Conservation (phyloP, 441 rosid species). For the Corymbia calophylla region DNA sequence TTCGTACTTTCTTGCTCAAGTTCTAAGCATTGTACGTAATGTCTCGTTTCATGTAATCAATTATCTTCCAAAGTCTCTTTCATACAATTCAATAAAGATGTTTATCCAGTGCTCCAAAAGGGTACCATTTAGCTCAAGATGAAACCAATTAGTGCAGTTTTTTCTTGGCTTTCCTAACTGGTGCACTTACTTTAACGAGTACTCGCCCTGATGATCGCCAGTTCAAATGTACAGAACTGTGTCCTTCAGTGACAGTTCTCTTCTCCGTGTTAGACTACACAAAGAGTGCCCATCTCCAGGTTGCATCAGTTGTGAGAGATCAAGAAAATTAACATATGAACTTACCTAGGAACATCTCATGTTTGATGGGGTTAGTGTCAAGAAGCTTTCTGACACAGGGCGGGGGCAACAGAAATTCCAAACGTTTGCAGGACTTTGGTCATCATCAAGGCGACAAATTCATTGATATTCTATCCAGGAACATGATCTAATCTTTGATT, state of each 20-base stretch:
- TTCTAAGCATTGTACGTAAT: conserved; percentile 3
- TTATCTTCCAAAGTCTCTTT: background rate
- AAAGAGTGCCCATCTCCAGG: background rate
- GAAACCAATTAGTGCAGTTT: background rate
- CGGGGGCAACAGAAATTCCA: too few species aligned
- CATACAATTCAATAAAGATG: background rate
- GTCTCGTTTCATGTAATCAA: background rate
- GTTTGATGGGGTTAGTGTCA: background rate
- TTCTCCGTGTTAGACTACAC: background rate
- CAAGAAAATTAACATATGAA: background rate
- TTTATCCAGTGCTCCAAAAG: background rate
- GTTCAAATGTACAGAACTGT: background rate
- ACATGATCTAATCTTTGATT: background rate
- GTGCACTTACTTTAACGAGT: background rate
- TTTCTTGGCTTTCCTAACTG: background rate
- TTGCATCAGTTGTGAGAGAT: background rate
- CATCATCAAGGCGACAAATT: too few species aligned
- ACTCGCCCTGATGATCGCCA: background rate
- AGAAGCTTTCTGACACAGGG: too few species aligned
- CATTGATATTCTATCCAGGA: background rate
- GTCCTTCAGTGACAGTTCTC: background rate
- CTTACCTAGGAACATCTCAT: background rate
- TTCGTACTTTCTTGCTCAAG: conserved; percentile 55
- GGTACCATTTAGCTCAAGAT: background rate
- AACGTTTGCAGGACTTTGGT: too few species aligned